Percentiles rank a stretch among this genome's conserved stretches.
Conservation (phyloP, 108 stramenopile species). For the Conticribra weissflogii region DNA sequence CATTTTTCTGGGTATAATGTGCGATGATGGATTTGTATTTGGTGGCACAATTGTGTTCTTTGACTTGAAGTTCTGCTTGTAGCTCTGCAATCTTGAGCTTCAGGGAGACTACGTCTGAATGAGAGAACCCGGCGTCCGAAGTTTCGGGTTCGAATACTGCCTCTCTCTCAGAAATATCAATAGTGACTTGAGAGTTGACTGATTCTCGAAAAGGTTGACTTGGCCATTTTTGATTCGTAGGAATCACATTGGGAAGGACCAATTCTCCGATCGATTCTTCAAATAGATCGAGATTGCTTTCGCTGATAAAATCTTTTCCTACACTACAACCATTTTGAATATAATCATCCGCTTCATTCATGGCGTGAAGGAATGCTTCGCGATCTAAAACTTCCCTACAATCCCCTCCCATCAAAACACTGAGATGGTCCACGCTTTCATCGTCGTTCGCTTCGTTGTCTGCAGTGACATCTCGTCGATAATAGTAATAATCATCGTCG, state of each 20-base stretch:
- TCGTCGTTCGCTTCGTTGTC: background rate
- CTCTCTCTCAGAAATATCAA: background rate
- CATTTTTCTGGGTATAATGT: background rate
- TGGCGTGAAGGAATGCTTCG: no score
- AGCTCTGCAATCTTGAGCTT: slow-evolving; percentile 18
- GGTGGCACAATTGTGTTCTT: background rate
- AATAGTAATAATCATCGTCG: background rate
- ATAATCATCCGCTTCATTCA: background rate
- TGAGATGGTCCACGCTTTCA: background rate
- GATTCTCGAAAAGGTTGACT: no score
- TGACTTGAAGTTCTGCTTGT: slow-evolving; percentile 11
- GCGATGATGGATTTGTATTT: background rate
- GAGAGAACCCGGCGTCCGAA: background rate
- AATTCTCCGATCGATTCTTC: no score
- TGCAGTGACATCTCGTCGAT: background rate
- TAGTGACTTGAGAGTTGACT: background rate
- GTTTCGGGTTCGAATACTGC: background rate
- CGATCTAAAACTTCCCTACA: background rate
- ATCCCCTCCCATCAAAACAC: background rate
- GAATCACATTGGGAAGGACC: no score
- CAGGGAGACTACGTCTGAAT: background rate
- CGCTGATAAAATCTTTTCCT: background rate
- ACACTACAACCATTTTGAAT: background rate
- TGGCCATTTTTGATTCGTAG: no score
- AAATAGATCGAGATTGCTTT: no score